These are phyloP conservation scores for Cryptosporidium parvum DNA, from an alignment of 169 alveolate genomes.

Conservation along the genomic window DNA sequence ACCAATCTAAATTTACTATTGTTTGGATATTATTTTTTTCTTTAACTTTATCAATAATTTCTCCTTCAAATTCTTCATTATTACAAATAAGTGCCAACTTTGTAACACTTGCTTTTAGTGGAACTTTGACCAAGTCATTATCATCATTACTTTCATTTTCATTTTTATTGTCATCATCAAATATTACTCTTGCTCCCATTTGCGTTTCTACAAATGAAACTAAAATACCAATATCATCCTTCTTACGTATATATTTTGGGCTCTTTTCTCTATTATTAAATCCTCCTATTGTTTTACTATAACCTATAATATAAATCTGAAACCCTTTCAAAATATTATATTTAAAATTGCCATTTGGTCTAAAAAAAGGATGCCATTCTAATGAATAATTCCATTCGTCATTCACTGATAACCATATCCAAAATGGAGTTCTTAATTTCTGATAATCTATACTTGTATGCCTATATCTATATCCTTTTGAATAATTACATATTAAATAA, in stretches of 20 bases:
- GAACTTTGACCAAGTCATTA: neutral
- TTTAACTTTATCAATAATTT: neutral
- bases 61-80: neutral
- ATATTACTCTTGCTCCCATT: slow-evolving; percentile 40
- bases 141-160: neutral
- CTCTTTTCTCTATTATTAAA: neutral
- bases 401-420: slow-evolving; percentile 69
- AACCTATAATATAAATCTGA: slow-evolving; percentile 21
- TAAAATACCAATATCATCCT: slow-evolving; percentile 50
- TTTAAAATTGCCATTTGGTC: slow-evolving; percentile 59
- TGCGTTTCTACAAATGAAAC: slow-evolving; percentile 51
- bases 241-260: slow-evolving; percentile 44
- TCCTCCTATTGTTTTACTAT: slow-evolving; percentile 15
- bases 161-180: neutral
- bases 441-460: slow-evolving; percentile 30
- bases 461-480: slow-evolving; percentile 45
- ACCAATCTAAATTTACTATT: slow-evolving; percentile 25
- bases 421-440: slow-evolving; percentile 67
- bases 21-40: slow-evolving; percentile 21
- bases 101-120: neutral
- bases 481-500: slow-evolving; percentile 46
- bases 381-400: slow-evolving; percentile 70
- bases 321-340: slow-evolving; percentile 10
- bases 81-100: slow-evolving; percentile 19
- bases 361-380: slow-evolving; percentile 74